Percentiles rank a stretch among this genome's conserved stretches.
Conservation (phyloP, 2,329 filamentous ascomycete species). For the Leptographium flavum region DNA sequence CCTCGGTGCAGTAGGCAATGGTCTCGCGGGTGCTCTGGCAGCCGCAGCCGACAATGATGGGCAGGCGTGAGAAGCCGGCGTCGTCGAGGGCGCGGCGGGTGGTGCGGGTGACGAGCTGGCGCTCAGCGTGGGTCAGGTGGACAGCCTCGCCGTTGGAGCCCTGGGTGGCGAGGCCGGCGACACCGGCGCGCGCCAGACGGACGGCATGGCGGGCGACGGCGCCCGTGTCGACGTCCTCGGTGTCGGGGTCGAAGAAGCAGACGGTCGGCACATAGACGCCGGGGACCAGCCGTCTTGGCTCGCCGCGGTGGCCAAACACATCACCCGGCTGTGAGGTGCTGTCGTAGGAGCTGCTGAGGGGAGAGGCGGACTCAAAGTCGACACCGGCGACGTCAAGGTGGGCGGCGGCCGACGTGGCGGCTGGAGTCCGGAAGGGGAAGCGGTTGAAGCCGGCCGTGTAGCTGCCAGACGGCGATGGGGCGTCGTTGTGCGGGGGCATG, state of each 20-base stretch:
- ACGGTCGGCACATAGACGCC: slow-evolving; percentile 61
- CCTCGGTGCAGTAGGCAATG: slow-evolving; percentile 54
- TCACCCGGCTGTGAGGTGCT: slow-evolving; percentile 16
- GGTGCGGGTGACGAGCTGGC: slow-evolving; percentile 51
- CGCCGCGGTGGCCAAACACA: neutral
- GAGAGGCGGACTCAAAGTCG: slow-evolving; percentile 17
- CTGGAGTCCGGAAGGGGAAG: slow-evolving; percentile 17
- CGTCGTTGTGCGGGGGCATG: slow-evolving; percentile 34
- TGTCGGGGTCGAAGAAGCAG: slow-evolving; percentile 53
- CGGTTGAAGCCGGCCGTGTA: slow-evolving; percentile 27
- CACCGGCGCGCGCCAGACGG: slow-evolving; percentile 58
- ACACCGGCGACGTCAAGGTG: slow-evolving; percentile 6
- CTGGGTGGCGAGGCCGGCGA: slow-evolving; percentile 62
- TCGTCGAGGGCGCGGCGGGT: slow-evolving; percentile 56
- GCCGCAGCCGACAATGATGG: slow-evolving; percentile 64
- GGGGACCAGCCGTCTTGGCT: slow-evolving; percentile 22
- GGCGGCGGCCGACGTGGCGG: neutral
- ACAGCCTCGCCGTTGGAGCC: slow-evolving; percentile 76
- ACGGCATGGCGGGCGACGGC: slow-evolving; percentile 48
- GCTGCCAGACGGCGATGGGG: slow-evolving; percentile 29
- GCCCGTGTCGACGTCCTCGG: slow-evolving; percentile 51
- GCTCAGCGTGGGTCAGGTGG: slow-evolving; percentile 58
- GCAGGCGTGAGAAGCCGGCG: slow-evolving; percentile 49
- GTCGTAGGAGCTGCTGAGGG: slow-evolving; percentile 28
- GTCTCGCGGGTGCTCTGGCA: slow-evolving; percentile 61